A percentile compares a stretch with the other conserved stretches of the same genome.
Evolutionary conservation across 805 yeast genomes (phyloP).

Genomic region (Citeromyces matritensis): DNA sequence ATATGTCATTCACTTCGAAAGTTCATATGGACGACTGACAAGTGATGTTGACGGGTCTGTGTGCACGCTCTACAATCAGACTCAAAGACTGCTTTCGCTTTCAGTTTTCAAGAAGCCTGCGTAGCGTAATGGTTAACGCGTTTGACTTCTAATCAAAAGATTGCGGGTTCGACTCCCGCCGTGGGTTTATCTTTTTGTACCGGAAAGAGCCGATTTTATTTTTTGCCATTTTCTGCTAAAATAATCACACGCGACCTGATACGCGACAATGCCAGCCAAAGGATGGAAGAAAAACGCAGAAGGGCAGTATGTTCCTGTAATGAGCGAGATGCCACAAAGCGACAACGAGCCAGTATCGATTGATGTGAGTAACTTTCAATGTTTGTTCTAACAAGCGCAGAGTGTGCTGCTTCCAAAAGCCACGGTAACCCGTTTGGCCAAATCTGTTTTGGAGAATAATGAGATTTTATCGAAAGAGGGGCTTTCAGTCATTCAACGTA

Average conservation of each 20-base stretch:
- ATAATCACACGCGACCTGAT: neutral
- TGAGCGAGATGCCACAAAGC: slow-evolving; percentile 34
- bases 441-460: slow-evolving; percentile 24
- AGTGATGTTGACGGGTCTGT: too few species aligned
- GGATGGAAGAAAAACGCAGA: slow-evolving; percentile 76
- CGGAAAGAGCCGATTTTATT: neutral
- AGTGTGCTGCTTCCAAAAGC: slow-evolving; percentile 40
- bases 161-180: slow-evolving; percentile 50
- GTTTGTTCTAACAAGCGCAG: slow-evolving; percentile 1
- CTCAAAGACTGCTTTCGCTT: too few species aligned
- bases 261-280: slow-evolving; percentile 60
- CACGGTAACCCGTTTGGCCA: slow-evolving; percentile 35
- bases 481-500: slow-evolving; percentile 56
- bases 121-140: slow-evolving; percentile 59
- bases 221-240: neutral
- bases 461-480: slow-evolving; percentile 54
- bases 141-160: slow-evolving; percentile 54
- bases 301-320: slow-evolving; percentile 21
- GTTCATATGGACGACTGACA: too few species aligned
- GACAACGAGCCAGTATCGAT: slow-evolving; percentile 35
- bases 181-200: slow-evolving; percentile 15
- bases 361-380: slow-evolving; percentile 15
- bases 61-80: too few species aligned
- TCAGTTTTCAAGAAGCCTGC: slow-evolving; percentile 2
- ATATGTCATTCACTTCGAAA: too few species aligned